Percentiles rank a stretch among this genome's conserved stretches.
Evolutionary conservation across 139 green algal species (phyloP).

Genomic region (Picochlorum costavermella): DNA sequence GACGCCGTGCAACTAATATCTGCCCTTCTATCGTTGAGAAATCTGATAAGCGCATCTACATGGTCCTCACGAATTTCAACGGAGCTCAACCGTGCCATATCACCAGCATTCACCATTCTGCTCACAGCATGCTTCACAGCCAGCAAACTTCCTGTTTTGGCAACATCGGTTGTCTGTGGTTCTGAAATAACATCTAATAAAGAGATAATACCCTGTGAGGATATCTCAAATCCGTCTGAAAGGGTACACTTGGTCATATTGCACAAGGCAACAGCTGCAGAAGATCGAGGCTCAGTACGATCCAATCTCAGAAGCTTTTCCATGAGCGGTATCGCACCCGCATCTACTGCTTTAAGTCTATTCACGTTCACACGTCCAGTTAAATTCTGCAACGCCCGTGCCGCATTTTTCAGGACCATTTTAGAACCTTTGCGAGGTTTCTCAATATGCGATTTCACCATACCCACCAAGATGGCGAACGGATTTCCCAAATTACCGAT

Average conservation of each 20-base stretch:
- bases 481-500: neutral
- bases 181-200: constrained; percentile 1
- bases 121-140: neutral
- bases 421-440: neutral
- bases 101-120: neutral
- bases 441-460: neutral
- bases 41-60: neutral
- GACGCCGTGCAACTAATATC: neutral
- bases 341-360: neutral
- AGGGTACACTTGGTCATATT: neutral
- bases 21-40: neutral
- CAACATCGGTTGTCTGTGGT: neutral
- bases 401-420: constrained; percentile 19
- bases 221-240: neutral
- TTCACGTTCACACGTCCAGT: neutral
- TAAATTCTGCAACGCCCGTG: constrained; percentile 30
- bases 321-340: constrained; percentile 6
- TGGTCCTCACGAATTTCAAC: neutral
- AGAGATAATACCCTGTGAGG: neutral
- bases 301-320: constrained; percentile 2
- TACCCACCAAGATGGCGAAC: neutral
- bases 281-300: neutral
- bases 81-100: neutral
- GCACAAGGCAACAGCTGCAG: neutral
- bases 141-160: neutral